phyloP scores from a whole-genome alignment of 2,329 filamentous ascomycete genomes.

The Mollisia scopiformis region DNA sequence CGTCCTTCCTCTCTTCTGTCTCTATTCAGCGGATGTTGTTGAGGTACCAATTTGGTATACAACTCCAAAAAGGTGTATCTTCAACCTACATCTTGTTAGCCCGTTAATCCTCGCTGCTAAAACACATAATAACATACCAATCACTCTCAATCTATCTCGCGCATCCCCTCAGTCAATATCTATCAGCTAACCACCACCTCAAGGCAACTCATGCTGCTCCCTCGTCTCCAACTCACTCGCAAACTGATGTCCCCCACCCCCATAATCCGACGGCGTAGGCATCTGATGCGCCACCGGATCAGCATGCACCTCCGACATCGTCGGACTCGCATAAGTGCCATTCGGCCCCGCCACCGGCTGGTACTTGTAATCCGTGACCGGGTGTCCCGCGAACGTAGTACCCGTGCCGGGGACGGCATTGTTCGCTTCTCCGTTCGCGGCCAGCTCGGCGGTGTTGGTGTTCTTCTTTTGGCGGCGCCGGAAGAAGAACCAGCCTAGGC shows the following conservation, averaged over 20 bases:
- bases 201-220: not conserved
- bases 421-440: not conserved
- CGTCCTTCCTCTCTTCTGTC: no score
- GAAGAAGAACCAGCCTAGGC: slow-evolving; percentile 13
- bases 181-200: not conserved
- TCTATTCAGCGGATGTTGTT: no score
- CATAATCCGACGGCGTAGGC: not conserved
- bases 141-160: not conserved
- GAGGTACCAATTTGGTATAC: no score
- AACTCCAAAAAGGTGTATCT: no score
- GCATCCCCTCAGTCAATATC: not conserved
- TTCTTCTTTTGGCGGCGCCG: slow-evolving; percentile 5
- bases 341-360: not conserved
- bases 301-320: not conserved
- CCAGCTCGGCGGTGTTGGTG: not conserved
- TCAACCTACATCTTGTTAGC: no score
- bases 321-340: not conserved
- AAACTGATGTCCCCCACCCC: not conserved
- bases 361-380: not conserved
- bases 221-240: not conserved
- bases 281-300: not conserved
- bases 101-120: no score
- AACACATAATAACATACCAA: not conserved
- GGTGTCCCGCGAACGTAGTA: not conserved
- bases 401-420: not conserved